Conservation (phyloP, 805 yeast genomes). For the Kodamaea fukazawae region DNA sequence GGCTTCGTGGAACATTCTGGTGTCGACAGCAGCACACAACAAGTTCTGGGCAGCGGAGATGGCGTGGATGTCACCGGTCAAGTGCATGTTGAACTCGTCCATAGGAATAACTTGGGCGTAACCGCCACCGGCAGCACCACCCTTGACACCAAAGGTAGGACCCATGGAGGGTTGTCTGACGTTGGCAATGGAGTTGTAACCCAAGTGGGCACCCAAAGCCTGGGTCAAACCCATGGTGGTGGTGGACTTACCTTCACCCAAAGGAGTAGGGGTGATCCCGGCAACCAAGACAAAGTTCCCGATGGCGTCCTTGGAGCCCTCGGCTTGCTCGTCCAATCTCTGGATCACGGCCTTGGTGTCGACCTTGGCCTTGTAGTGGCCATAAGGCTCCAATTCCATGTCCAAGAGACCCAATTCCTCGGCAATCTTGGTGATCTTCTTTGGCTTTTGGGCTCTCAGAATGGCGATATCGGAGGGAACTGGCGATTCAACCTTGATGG, state of each 20-base stretch:
- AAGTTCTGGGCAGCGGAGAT: slow-evolving; percentile 90
- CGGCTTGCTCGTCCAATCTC: slow-evolving; percentile 58
- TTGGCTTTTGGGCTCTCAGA: slow-evolving; percentile 86
- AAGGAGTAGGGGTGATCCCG: slow-evolving; percentile 97
- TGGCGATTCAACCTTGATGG: slow-evolving; percentile 50
- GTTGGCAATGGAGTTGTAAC: slow-evolving; percentile 82
- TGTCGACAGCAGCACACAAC: slow-evolving; percentile 94
- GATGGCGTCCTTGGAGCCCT: slow-evolving; percentile 59
- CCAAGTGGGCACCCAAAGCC: slow-evolving; percentile 88
- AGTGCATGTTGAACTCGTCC: slow-evolving; percentile 98
- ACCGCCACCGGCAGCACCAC: slow-evolving; percentile 99
- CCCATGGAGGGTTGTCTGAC: slow-evolving; percentile 99
- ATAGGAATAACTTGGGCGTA: slow-evolving; percentile 96
- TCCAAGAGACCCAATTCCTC: slow-evolving; percentile 76
- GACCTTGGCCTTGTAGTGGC: slow-evolving; percentile 87
- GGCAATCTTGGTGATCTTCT: slow-evolving; percentile 73
- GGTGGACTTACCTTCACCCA: slow-evolving; percentile 97
- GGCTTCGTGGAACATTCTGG: slow-evolving; percentile 92
- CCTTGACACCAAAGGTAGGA: slow-evolving; percentile 97
- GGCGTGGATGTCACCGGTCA: slow-evolving; percentile 97
- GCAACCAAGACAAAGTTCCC: slow-evolving; percentile 92
- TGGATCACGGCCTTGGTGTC: slow-evolving; percentile 41
- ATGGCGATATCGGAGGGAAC: slow-evolving; percentile 92
- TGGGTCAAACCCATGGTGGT: slow-evolving; percentile 97
- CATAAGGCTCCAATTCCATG: slow-evolving; percentile 82